Evolutionary conservation across 208 protist genomes (phyloP), one percentile per base, ranked within the genome.

Genomic region (Wallacemonas rigidus): DNA sequence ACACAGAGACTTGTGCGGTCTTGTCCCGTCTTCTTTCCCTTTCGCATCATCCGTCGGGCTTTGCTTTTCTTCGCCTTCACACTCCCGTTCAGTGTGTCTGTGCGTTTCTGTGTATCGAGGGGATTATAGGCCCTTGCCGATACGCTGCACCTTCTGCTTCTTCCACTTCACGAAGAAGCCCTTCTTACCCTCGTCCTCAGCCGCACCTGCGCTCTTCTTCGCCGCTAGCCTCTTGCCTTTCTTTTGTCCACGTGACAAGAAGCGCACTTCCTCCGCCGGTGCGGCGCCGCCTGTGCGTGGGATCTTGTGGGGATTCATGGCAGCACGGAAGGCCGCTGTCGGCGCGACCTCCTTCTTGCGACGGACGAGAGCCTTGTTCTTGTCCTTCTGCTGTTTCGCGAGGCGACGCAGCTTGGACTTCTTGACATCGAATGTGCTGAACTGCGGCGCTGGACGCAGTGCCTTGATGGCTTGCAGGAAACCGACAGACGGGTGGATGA

Each of bases 401-500:
- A 93, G 53, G 7, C 90, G 90, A 14, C 90, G 87, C 50, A 91
- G 76, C 69, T 89, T 90, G 17, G 82, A 71, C 79, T 92, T 93
- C 60, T 81, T 77, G 36, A 85, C 38, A 62, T 95, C 88, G 71
- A 92, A 95, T 9, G 90, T 95, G 73, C 89, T 88, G 57, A 95
- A 95, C 14, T 81, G 71, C 36, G 83, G 68, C 2, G 90, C 88
- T 2, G 90, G 90, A 40, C 79, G 86, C 26, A 95, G 77, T 3
- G 70, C 71, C 74, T 93, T 95, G 70, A 95, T 90, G 62, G 86
- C 85, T 11, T 87, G 88, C 47, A 90, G 77, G 48, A 92, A 95
- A 9, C 79, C 77, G 36, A 90, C 84, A 12, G 88, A 80, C 12
- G 90, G 86, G 67, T 92, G 84, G 50, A 87, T 82, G 69, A 95